Evolutionary conservation across 768 basidiomycete species (phyloP).

Genomic region (Mycena leptocephala): DNA sequence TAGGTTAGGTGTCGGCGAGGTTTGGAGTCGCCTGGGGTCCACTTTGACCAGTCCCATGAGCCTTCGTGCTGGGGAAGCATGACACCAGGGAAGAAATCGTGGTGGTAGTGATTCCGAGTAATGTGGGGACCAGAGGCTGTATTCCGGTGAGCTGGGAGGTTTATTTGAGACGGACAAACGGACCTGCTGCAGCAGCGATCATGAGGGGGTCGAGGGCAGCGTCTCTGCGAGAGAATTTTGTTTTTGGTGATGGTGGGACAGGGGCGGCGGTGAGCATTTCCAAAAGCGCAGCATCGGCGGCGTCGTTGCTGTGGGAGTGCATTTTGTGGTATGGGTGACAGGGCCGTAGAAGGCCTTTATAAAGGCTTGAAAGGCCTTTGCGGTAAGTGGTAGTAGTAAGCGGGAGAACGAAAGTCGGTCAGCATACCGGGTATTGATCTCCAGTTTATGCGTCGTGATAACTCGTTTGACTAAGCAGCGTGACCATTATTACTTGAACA

Average conservation of each 20-base stretch:
- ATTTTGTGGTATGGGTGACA: conserved; percentile 22
- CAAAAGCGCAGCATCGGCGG: conserved; percentile 75
- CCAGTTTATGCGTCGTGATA: too few relatives aligned
- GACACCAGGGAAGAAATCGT: conserved; percentile 81
- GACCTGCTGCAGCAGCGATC: conserved; percentile 73
- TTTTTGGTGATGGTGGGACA: conserved; percentile 55
- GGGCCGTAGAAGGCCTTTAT: neutral
- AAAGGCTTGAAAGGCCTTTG: neutral
- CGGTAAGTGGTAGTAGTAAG: too few relatives aligned
- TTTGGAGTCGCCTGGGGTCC: conserved; percentile 60
- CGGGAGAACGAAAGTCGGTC: neutral
- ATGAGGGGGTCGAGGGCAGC: conserved; percentile 85
- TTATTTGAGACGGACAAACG: neutral
- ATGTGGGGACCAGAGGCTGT: conserved; percentile 81
- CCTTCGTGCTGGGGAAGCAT: conserved; percentile 68
- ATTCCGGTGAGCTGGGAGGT: neutral
- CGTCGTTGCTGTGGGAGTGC: conserved; percentile 37
- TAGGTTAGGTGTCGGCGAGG: conserved; percentile 70
- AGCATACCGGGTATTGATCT: neutral
- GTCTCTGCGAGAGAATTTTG: conserved; percentile 72
- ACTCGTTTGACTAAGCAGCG: neutral
- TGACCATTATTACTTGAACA: neutral
- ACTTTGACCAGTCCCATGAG: conserved; percentile 74
- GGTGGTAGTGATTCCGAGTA: conserved; percentile 90
- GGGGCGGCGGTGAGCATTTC: conserved; percentile 76